Evolutionary conservation across 2,329 filamentous ascomycete species (phyloP), one percentile per base, ranked within the genome.

Genomic region (Davidsoniella eucalypti): DNA sequence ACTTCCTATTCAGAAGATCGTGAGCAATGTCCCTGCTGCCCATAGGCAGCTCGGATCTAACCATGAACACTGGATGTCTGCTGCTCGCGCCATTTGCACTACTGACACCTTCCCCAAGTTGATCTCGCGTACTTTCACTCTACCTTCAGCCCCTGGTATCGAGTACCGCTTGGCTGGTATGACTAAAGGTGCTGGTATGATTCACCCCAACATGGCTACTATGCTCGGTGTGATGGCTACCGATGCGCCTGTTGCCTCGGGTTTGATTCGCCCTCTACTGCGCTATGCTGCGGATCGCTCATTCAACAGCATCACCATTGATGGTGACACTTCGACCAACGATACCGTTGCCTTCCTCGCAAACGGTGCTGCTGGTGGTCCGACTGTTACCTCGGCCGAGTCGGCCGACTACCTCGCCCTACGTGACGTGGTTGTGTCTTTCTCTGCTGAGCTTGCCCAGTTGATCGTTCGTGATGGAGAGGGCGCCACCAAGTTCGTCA

Each of bases 71-170:
- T 98, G 90, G 92, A 69, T 98, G 44, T 72, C 73, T 49, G 82
- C 86, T 41, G 92, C 92, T 52, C 81, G 80, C 59, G 90, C 92
- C 39, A 96, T 98, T 61, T 95, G 90, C 72, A 98, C 92, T 10
- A 98, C 92, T 14, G 92, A 98, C 66, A 96, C 92, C 3, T 98
- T 98, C 65, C 92, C 92, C 53, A 98, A 98, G 68, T 80, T 98
- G 56, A 72, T 90, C 58, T 95, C 88, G 17, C 79, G 76, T 57
- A 78, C 79, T 12, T 98, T 96, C 66, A 79, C 72, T 25, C 77
- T 98, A 29, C 88, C 92, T 3, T 84, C 84, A 3, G 49, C 44
- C 18, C 78, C 84, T 0, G 72, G 72, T 16, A 70, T 78, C 46
- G 80, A 82, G 63, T 98, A 94, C 68, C 75, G 76, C 58, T 82